A percentile compares a stretch with the other conserved stretches of the same genome.
phyloP scores from a whole-genome alignment of 306 rosid genomes.

The Albizia julibrissin region DNA sequence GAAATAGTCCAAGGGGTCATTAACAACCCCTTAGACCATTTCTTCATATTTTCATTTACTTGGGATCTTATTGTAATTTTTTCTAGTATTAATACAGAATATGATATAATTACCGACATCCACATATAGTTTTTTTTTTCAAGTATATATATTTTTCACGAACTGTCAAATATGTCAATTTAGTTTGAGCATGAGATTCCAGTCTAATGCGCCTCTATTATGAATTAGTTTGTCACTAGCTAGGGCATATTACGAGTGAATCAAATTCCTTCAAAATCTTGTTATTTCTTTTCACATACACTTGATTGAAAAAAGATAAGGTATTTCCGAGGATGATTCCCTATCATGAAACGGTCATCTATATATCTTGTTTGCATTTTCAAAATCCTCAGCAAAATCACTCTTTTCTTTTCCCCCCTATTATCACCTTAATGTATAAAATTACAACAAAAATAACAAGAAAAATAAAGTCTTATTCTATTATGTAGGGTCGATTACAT shows the following conservation, averaged over 20 bases:
- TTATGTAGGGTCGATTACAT: no score
- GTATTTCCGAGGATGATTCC: not conserved
- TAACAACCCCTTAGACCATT: no score
- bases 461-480: no score
- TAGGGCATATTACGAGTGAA: not conserved
- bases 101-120: not conserved
- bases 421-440: not conserved
- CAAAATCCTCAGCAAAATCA: not conserved
- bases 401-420: not conserved
- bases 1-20: no score
- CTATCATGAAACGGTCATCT: not conserved
- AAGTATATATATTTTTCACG: not conserved
- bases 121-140: not conserved
- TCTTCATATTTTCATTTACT: no score
- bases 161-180: not conserved
- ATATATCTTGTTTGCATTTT: not conserved
- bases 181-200: not conserved
- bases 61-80: no score
- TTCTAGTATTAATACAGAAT: not conserved
- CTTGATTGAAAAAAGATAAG: not conserved
- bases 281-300: not conserved
- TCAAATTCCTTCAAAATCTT: slow-evolving; percentile 5
- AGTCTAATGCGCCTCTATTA: not conserved
- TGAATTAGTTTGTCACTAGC: not conserved
- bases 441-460: not conserved